Percentiles rank a stretch among this genome's conserved stretches.
phyloP scores from a whole-genome alignment of 2,329 filamentous ascomycete species.

The Penicillium olsonii region DNA sequence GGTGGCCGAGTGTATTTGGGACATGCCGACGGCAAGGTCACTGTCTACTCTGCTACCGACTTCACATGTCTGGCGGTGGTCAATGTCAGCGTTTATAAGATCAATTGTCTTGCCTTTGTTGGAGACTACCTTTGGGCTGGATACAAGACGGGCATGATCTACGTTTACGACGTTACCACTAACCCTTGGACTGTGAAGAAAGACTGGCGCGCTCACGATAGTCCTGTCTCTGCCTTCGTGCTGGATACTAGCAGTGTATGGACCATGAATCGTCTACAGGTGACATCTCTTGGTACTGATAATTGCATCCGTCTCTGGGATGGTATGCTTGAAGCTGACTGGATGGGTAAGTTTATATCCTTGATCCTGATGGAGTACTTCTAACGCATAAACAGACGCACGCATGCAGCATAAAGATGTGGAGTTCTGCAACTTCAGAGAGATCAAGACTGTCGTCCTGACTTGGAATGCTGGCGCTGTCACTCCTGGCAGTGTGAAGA shows the following conservation, averaged over 20 bases:
- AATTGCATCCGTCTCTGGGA: constrained; percentile 87
- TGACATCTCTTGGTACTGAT: constrained; percentile 84
- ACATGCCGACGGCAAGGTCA: constrained; percentile 90
- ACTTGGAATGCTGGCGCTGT: constrained; percentile 98
- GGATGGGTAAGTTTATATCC: constrained; percentile 61
- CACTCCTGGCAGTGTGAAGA: constrained; percentile 80
- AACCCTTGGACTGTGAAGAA: constrained; percentile 90
- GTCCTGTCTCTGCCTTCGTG: constrained; percentile 74
- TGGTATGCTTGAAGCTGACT: constrained; percentile 88
- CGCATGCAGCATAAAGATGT: constrained; percentile 83
- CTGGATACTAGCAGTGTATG: constrained; percentile 81
- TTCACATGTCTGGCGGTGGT: constrained; percentile 77
- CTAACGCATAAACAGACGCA: constrained; percentile 55
- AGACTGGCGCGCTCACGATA: constrained; percentile 90
- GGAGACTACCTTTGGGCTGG: constrained; percentile 87
- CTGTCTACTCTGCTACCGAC: constrained; percentile 79
- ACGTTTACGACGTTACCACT: constrained; percentile 81
- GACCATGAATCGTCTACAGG: constrained; percentile 79
- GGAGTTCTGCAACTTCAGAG: constrained; percentile 82
- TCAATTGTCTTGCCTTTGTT: constrained; percentile 80
- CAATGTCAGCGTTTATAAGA: constrained; percentile 91
- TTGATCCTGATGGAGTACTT: not conserved
- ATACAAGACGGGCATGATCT: constrained; percentile 91
- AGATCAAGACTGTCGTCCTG: constrained; percentile 76
- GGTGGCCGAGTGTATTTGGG: constrained; percentile 84